A percentile compares a stretch with the other conserved stretches of the same genome.
Conservation (phyloP, 2,329 filamentous ascomycete species). For the Didymella exigua region DNA sequence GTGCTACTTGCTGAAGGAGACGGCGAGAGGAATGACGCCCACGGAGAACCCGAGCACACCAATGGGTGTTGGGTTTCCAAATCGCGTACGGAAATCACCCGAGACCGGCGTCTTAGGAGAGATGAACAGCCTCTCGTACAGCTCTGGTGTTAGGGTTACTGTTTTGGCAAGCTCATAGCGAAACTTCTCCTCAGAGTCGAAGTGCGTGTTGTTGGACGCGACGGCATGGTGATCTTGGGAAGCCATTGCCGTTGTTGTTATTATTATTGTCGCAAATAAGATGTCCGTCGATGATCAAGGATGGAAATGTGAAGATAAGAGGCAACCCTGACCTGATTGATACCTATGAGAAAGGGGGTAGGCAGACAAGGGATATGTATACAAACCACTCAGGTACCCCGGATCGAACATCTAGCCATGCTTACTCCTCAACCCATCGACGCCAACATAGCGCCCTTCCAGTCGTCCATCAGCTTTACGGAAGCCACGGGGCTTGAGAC, state of each 20-base stretch:
- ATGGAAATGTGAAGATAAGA: neutral
- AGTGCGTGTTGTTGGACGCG: conserved; percentile 13
- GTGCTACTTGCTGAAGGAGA: conserved; percentile 18
- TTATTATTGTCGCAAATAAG: neutral
- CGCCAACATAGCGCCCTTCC: conserved; percentile 3
- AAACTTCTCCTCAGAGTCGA: conserved; percentile 22
- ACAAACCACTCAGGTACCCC: neutral
- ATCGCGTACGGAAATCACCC: conserved; percentile 15
- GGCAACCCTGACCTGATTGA: neutral
- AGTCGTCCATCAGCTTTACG: conserved; percentile 1
- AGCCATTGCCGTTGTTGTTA: conserved; percentile 2
- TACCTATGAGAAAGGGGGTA: neutral
- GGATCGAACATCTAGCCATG: conserved; percentile 4
- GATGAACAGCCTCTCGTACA: conserved; percentile 24
- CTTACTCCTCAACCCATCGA: conserved; percentile 1
- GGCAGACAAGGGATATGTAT: neutral
- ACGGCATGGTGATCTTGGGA: conserved; percentile 13
- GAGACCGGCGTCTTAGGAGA: conserved; percentile 15
- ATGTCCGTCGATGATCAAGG: neutral
- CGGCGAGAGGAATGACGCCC: conserved; percentile 17
- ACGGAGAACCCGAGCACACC: conserved; percentile 24
- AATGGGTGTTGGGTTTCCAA: conserved; percentile 23
- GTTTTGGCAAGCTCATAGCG: conserved; percentile 22
- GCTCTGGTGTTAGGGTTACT: conserved; percentile 23
- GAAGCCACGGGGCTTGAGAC: conserved; percentile 4